Evolutionary conservation across 148 eudicot species (phyloP), one percentile per base, ranked within the genome.

Genomic region (Vaccinium myrtillus): DNA sequence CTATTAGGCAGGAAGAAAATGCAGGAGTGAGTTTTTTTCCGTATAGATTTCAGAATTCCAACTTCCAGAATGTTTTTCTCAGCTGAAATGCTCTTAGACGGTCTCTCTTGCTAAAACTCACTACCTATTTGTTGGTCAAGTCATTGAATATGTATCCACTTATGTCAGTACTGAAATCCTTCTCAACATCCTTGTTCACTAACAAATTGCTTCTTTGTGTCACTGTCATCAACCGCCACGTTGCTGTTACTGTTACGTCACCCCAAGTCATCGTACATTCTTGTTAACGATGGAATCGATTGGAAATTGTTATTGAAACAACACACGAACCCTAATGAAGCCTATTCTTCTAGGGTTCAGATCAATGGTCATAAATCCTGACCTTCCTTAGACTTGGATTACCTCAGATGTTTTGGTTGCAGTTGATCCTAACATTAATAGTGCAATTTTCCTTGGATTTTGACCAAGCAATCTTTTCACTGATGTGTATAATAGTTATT

Each of bases 391-490:
- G 46, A 78, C 36, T 25, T 49, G 30, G 56, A 16, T 77, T 77
- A 49, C 59, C 21, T 18, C 6, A 23, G 36, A 32, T 80, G 70
- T 8, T 56, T 80, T 80, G 69, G 53, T 30, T 56, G 9, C 71
- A 1, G 27, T 21, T 0, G 21, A 71, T 23, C 27, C 30, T 59
- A 27, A 59, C 7, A 59, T 21, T 21, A 80, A 36, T 46, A 7
- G 6, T 76, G 55, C 80, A 36, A 75, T 65, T 43, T 43, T 43
- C 7, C 46, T 43, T 43, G 46, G 46, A 43, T 43, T 67, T 83
- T 83, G 54, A 58, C 59, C 27, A 6, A 54, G 36, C 71, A 36
- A 59, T 80, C 32, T 80, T 59, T 80, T 61, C 30, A n/a, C 32
- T 61, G 9, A 43, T 61, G 16, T 80, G 19, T 23, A 56, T 39